A percentile compares a stretch with the other conserved stretches of the same genome.
phyloP scores from a whole-genome alignment of 805 yeast species.

The Brettanomyces bruxellensis region DNA sequence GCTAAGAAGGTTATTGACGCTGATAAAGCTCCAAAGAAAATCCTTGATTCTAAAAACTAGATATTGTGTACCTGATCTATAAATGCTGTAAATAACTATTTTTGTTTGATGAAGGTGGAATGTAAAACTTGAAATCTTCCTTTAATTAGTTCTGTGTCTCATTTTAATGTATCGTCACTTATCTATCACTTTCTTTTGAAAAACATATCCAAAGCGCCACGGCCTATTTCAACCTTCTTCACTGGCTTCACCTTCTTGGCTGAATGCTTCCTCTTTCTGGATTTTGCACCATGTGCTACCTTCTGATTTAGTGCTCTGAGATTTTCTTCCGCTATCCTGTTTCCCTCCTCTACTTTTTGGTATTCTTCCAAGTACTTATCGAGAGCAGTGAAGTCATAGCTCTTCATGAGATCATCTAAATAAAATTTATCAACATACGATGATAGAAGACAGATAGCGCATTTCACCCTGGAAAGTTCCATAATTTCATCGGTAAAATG shows the following conservation, averaged over 20 bases:
- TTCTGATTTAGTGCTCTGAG: conserved; percentile 24
- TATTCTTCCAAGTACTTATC: conserved; percentile 12
- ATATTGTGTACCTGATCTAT: background rate
- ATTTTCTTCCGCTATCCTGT: conserved; percentile 22
- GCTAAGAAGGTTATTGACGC: conserved; percentile 15
- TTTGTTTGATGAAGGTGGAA: too few species aligned
- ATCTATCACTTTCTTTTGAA: conserved; percentile 32
- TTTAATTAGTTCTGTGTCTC: too few species aligned
- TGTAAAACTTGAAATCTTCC: too few species aligned
- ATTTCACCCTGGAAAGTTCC: conserved; percentile 27
- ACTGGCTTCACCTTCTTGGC: conserved; percentile 25
- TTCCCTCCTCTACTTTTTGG: conserved; percentile 14
- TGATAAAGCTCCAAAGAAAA: conserved; percentile 2
- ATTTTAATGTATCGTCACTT: too few species aligned
- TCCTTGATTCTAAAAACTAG: background rate
- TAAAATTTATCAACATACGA: conserved; percentile 30
- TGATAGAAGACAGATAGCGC: conserved; percentile 40
- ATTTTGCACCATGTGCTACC: conserved; percentile 8
- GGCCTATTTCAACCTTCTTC: conserved; percentile 39
- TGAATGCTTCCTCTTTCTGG: conserved; percentile 17
- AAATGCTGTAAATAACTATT: too few species aligned
- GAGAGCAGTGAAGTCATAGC: conserved; percentile 14
- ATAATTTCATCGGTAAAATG: conserved; percentile 22
- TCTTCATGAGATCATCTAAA: conserved; percentile 15
- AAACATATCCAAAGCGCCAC: conserved; percentile 64